Conservation (phyloP, 164 flowering plant species). For the Umbilicus rupestris region DNA sequence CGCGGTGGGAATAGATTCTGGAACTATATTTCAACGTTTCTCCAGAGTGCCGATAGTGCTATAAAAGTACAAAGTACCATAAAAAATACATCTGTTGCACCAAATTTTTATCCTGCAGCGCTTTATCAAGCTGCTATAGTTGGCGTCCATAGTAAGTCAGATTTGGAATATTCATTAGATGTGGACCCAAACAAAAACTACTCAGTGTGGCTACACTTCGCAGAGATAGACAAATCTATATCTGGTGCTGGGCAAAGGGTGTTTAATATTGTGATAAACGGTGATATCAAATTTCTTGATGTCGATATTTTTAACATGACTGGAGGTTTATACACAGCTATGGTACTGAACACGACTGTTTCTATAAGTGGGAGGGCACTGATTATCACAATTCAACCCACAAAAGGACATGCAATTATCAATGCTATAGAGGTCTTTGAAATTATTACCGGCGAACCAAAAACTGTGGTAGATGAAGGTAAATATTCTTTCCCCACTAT, state of each 20-base stretch:
- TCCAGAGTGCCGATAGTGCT: slow-evolving; percentile 33
- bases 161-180: slow-evolving; percentile 56
- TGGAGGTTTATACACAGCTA: slow-evolving; percentile 56
- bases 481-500: slow-evolving; percentile 2
- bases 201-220: slow-evolving; percentile 93
- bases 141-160: slow-evolving; percentile 54
- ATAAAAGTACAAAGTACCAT: slow-evolving; percentile 38
- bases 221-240: slow-evolving; percentile 65
- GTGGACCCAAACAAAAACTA: slow-evolving; percentile 87
- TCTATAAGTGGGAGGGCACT: slow-evolving; percentile 70
- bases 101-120: slow-evolving; percentile 80
- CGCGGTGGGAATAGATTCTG: slow-evolving; percentile 99
- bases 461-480: slow-evolving; percentile 73
- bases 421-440: slow-evolving; percentile 90
- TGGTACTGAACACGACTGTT: slow-evolving; percentile 78
- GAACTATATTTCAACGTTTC: slow-evolving; percentile 43
- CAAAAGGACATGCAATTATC: slow-evolving; percentile 56
- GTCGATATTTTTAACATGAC: slow-evolving; percentile 55
- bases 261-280: slow-evolving; percentile 82
- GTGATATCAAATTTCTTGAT: slow-evolving; percentile 50
- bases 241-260: slow-evolving; percentile 59
- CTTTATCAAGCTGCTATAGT: slow-evolving; percentile 67
- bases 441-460: slow-evolving; percentile 53
- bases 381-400: slow-evolving; percentile 57
- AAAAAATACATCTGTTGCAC: slow-evolving; percentile 43